Percentiles rank a stretch among this genome's conserved stretches.
phyloP scores from a whole-genome alignment of 1,284 basidiomycete species.

The Microbotryomycetes sp. region DNA sequence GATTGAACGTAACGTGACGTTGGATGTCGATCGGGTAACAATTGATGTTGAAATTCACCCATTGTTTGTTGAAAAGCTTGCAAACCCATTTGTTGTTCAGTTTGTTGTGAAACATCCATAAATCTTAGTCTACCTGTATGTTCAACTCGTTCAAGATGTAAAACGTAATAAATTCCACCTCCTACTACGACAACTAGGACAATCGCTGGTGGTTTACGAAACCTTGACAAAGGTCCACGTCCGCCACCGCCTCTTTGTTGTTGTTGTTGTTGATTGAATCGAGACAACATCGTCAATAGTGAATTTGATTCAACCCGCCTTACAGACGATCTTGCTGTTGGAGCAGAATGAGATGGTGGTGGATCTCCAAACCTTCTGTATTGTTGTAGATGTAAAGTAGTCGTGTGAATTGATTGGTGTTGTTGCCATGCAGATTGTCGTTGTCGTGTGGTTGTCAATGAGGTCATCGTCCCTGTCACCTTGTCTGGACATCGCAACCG shows the following conservation, averaged over 20 bases:
- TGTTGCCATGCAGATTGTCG: neutral
- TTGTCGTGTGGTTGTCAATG: neutral
- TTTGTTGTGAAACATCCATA: conserved; percentile 62
- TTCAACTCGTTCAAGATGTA: conserved; percentile 30
- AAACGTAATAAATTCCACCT: conserved; percentile 51
- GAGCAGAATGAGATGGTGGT: neutral
- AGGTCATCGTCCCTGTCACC: too few species aligned
- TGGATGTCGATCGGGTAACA: conserved; percentile 65
- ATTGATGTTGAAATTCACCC: conserved; percentile 52
- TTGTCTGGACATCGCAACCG: too few species aligned
- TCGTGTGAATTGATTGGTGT: too few species aligned
- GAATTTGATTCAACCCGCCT: neutral
- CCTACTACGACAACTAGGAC: conserved; percentile 42
- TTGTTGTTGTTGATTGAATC: conserved; percentile 1
- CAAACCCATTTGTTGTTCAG: conserved; percentile 51
- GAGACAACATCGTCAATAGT: neutral
- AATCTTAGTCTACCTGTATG: conserved; percentile 78
- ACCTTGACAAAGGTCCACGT: neutral
- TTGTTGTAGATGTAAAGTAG: neutral
- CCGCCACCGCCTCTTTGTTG: conserved; percentile 1
- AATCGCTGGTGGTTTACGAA: conserved; percentile 14
- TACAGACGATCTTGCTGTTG: neutral
- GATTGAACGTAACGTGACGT: conserved; percentile 59
- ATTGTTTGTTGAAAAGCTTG: conserved; percentile 52
- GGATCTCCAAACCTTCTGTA: neutral